A percentile compares a stretch with the other conserved stretches of the same genome.
These are phyloP conservation scores for Pugionium cornutum DNA, from an alignment of 345 rosid genomes.

Conservation along the genomic window DNA sequence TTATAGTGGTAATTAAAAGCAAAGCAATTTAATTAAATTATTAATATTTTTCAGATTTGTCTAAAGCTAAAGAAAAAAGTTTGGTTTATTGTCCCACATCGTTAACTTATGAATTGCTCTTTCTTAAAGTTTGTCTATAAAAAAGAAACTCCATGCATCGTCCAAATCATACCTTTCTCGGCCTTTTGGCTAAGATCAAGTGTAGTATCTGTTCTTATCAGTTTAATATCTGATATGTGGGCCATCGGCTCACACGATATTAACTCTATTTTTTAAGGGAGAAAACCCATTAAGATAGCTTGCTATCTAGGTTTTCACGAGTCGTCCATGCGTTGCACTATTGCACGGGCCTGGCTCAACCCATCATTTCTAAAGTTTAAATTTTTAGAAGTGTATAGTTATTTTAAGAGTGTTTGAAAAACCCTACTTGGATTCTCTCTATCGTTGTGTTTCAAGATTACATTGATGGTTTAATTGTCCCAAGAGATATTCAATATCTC, in stretches of 20 bases:
- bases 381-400: no score
- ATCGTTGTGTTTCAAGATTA: no score
- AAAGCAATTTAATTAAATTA: no score
- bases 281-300: constrained; percentile 25
- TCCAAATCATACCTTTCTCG: constrained; percentile 55
- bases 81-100: constrained; percentile 32
- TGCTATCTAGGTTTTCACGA: constrained; percentile 32
- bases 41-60: background rate
- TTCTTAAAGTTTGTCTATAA: background rate
- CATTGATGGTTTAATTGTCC: no score
- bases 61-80: background rate
- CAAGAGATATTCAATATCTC: no score
- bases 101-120: background rate
- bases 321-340: constrained; percentile 40
- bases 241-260: constrained; percentile 37
- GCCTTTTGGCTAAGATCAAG: constrained; percentile 78
- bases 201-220: constrained; percentile 68
- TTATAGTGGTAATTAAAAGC: no score
- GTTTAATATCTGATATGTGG: constrained; percentile 63
- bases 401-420: no score
- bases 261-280: constrained; percentile 35
- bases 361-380: background rate
- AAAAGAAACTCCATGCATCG: rapidly evolving
- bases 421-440: no score
- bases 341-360: constrained; percentile 35